Conservation (phyloP, 208 protist species). For the Trypanosoma scelopori region DNA sequence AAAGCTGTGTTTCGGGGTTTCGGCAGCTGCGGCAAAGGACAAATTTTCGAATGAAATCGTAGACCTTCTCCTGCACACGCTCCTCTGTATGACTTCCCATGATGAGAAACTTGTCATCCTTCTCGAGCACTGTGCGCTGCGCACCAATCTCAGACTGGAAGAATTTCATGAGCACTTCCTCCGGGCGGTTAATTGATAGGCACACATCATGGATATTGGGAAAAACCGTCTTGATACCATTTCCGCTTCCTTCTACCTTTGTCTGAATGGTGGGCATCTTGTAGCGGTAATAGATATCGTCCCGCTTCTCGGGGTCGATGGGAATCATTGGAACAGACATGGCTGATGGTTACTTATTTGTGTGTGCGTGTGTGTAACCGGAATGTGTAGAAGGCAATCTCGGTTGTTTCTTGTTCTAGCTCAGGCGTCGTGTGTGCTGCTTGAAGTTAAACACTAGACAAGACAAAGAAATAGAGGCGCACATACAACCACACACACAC, state of each 20-base stretch:
- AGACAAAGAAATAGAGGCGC: constrained; percentile 6
- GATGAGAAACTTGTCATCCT: constrained; percentile 89
- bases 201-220: constrained; percentile 93
- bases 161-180: constrained; percentile 90
- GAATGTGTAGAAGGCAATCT: too few species aligned
- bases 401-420: constrained; percentile 1
- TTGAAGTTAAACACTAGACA: background rate
- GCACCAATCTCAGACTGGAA: constrained; percentile 87
- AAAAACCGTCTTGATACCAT: constrained; percentile 94
- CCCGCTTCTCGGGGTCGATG: constrained; percentile 87
- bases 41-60: constrained; percentile 84
- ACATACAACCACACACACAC: constrained; percentile 2
- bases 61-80: constrained; percentile 81
- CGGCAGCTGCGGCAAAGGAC: constrained; percentile 89
- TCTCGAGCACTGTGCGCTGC: constrained; percentile 68
- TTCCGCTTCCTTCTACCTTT: constrained; percentile 93
- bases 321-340: constrained; percentile 79
- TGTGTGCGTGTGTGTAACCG: background rate
- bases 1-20: constrained; percentile 83
- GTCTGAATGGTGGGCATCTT: constrained; percentile 91
- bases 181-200: constrained; percentile 82
- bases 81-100: constrained; percentile 82
- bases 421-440: background rate
- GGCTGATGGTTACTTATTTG: constrained; percentile 2
- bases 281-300: constrained; percentile 93